Evolutionary conservation across 257 asterid species (phyloP), one percentile per base, ranked within the genome.

Genomic region (Lavandula angustifolia): DNA sequence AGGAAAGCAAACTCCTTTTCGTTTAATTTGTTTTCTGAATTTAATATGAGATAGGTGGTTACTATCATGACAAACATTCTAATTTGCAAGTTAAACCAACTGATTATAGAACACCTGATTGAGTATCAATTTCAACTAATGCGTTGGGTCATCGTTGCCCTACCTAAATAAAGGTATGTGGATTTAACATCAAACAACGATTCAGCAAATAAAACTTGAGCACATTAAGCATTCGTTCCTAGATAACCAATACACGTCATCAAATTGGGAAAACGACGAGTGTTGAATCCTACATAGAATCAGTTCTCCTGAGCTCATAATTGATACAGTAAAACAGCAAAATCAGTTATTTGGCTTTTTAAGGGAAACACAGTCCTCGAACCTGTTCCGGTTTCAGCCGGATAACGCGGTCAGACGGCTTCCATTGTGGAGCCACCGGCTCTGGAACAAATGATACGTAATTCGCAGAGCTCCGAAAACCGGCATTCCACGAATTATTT

Each of bases 321-420:
- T 70, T 38, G 55, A 53, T n/a, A 41, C 43, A 12, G n/a, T 44
- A 16, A 11, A 34, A 22, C 43, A 50, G 52, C 12, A 50, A 6
- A 40, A 11, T 12, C 29, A 34, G 5, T 6, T 35, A 35, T 13
- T n/a, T 11, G 27, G 1, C 2, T 11, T 53, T 12, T 4, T 5
- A 64, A 40, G 34, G 13, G 61, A 64, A 13, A 13, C 17, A 41
- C 42, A 42, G 54, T 54, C 51, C 67, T 27, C 44, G 52, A 17
- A 88, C 96, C 95, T 89, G 96, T 54, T 87, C 95, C 12, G 87
- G 82, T 70, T 76, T 75, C 62, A 89, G 86, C 8, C 79, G 74
- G 69, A 81, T 59, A 73, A 85, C 81, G 22, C 96, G 96, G 43
- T 89, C 94, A 29, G 96, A 89, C 11, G 96, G 95, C 67, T 81